Base-by-base conservation (phyloP, 2,329 filamentous ascomycete genomes). In the Colletotrichum chrysophilum region DNA sequence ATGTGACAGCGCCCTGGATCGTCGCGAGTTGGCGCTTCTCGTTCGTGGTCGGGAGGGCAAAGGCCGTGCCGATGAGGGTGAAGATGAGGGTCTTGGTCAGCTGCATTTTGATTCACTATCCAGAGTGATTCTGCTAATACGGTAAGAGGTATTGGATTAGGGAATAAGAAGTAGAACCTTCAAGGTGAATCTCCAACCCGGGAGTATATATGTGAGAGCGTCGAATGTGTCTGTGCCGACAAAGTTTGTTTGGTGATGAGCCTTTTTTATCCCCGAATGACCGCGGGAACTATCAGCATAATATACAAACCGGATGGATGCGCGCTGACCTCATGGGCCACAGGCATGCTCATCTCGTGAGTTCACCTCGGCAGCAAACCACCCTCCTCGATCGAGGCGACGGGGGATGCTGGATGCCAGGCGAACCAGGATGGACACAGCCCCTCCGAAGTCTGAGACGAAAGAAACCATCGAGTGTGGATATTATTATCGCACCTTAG, bases 1-100 rank as follows among this genome's bases (percentile, higher is more conserved):
- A 89, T 82, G 88, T 93, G 48, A 92, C 91, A 76, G 87, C 85
- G 30, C 89, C 90, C 83, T 90, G 91, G 82, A 92, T 88, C 24
- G 91, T 87, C 69, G 87, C 88, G 43, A 88, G 84, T 82, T 93
- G 91, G 12, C 74, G 74, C 70, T 74, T 76, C 55, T 75, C 73
- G 38, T 18, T 28, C 12, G 52, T 6, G 21, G 58, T 65, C 28
- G 74, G 74, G 26, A 62, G 21, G 28, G 74, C 74, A 24, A 76
- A 68, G 58, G 74, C 74, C 13, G 70, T 64, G 70, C 74, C 70
- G 43, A 76, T 30, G 48, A 76, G 74, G 18, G 74, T 52, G 58
- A 76, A 74, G 32, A 76, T 56, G 28, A 76, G 48, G 9, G 70
- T 58, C 74, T 76, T 74, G 70, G 74, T 76, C 10, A 76, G 32